Evolutionary conservation across 1,284 basidiomycete genomes (phyloP).

Genomic region (Irpex lacteus): DNA sequence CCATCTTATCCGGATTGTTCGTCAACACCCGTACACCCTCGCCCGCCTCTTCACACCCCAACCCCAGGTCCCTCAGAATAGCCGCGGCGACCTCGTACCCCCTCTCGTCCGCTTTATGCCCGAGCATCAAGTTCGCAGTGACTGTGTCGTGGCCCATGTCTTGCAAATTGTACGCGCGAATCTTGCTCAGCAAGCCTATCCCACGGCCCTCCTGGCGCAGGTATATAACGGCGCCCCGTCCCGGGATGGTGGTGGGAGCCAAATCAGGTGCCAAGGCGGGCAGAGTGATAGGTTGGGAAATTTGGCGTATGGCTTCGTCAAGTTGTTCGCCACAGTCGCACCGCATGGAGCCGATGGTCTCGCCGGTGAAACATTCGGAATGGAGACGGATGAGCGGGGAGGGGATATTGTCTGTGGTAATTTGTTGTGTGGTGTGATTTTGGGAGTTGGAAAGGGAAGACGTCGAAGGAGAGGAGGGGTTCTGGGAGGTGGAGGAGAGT

Average conservation of each 20-base stretch:
- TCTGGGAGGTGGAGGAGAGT: slow-evolving; percentile 59
- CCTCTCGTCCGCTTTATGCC: slow-evolving; percentile 92
- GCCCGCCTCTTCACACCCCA: slow-evolving; percentile 51
- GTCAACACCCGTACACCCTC: slow-evolving; percentile 84
- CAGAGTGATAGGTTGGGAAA: slow-evolving; percentile 70
- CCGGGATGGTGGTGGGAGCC: slow-evolving; percentile 50
- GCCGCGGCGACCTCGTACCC: slow-evolving; percentile 91
- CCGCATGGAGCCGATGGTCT: slow-evolving; percentile 97
- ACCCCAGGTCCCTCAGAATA: slow-evolving; percentile 85
- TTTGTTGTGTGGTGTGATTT: slow-evolving; percentile 20
- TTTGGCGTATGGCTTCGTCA: slow-evolving; percentile 93
- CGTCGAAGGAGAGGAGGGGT: slow-evolving; percentile 35
- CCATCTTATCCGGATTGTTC: slow-evolving; percentile 98
- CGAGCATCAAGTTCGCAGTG: slow-evolving; percentile 93
- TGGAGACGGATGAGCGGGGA: slow-evolving; percentile 93
- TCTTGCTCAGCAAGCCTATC: slow-evolving; percentile 94
- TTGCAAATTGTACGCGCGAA: slow-evolving; percentile 97
- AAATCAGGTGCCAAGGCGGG: slow-evolving; percentile 28
- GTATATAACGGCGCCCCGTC: slow-evolving; percentile 94
- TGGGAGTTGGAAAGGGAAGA: slow-evolving; percentile 32
- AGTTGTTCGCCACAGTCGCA: slow-evolving; percentile 99
- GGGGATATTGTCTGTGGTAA: slow-evolving; percentile 41
- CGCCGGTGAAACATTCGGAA: slow-evolving; percentile 98
- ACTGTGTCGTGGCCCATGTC: slow-evolving; percentile 99
- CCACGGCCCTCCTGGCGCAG: slow-evolving; percentile 98